Conservation (phyloP, 129 eudicot species). For the Escallonia herrerae region DNA sequence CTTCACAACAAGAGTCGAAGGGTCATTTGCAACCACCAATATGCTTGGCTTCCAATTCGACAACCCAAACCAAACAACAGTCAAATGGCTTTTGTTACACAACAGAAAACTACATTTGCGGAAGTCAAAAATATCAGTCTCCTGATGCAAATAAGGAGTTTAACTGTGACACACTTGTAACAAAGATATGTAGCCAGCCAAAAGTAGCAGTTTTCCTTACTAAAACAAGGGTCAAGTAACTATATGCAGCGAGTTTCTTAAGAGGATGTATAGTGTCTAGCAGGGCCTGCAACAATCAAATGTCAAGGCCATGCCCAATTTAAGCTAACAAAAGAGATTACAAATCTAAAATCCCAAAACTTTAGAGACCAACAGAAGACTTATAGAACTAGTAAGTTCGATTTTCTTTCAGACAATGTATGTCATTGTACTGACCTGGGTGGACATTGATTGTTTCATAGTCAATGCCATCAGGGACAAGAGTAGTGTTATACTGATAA, state of each 20-base stretch:
- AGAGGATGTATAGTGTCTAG: background rate
- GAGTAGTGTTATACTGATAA: constrained; percentile 47
- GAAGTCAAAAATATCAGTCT: background rate
- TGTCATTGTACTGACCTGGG: constrained; percentile 32
- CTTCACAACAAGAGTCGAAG: background rate
- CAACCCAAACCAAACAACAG: background rate
- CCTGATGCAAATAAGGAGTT: background rate
- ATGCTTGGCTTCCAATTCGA: too few species aligned
- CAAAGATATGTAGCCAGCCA: background rate
- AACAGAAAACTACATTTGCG: background rate
- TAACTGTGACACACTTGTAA: background rate
- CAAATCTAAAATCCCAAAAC: background rate
- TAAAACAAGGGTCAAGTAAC: background rate
- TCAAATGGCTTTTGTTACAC: background rate
- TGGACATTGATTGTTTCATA: constrained; percentile 46
- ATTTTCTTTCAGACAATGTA: background rate
- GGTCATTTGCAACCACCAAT: too few species aligned
- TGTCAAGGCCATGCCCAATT: too few species aligned
- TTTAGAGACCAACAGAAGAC: background rate
- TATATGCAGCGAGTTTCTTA: background rate
- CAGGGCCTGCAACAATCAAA: too few species aligned
- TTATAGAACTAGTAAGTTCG: background rate
- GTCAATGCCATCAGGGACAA: constrained; percentile 66
- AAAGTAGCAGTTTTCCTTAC: background rate
- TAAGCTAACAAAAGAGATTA: too few species aligned